Base-by-base conservation (phyloP, 139 green algal genomes). In the Micractinium sp. region DNA sequence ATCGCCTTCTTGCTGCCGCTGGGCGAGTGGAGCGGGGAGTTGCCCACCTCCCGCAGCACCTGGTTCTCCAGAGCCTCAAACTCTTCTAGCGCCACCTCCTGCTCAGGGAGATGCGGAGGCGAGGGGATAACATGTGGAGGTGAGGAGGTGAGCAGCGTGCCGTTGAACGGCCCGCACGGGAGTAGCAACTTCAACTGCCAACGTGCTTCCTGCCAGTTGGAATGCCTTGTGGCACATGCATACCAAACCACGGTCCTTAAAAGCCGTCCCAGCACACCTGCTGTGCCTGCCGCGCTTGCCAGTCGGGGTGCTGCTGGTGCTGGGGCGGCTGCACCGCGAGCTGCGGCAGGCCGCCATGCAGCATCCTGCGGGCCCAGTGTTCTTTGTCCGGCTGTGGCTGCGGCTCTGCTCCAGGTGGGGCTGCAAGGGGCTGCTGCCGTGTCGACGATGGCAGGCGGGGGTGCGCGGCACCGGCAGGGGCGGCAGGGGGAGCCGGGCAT, bases 11-110 rank as follows among this genome's bases (percentile, higher is more conserved):
- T 78, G 63, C 60, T 67, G 36, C 63, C n/a, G 25, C 67, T 67
- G 13, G 36, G 25, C 22, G 23, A 66, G 79, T 23, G 80, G 78
- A 27, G 77, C 66, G 36, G 89, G 76, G 83, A 90, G 91, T 78
- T 91, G 83, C 66, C 91, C 89, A 67, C 69, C 38, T 91, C 90
- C 2, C 60, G 60, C 15, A 84, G 78, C 33, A 96, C 94, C 84
- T 95, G 92, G 22, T 87, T 84, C 81, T 96, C 94, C 25, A 96
- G 87, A 1, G 89, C 93, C 36, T 90, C 71, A 75, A 96, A 96
- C 87, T 96, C 94, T 41, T 94, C 89, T 53, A 96, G 81, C 81
- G 95, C 93, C 27, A 92, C 39, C 15, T 93, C 94, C 93, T 95
- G 87, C 35, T 69, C 74, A 85, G 20, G 14, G 47, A 56, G 47